Conservation (phyloP, 805 yeast genomes). For the Lachancea waltii region DNA sequence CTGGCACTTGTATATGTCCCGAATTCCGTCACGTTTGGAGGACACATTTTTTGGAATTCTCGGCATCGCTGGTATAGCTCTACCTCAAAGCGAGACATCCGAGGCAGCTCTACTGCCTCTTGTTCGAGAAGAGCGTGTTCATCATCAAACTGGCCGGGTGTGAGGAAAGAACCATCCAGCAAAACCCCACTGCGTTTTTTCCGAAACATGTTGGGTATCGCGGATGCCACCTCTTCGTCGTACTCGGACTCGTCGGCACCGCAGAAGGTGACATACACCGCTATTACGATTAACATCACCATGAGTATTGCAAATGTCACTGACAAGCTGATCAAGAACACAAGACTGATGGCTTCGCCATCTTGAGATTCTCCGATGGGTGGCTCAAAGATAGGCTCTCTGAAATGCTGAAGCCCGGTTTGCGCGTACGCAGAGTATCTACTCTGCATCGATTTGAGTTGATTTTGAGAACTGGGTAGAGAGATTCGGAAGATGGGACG, state of each 20-base stretch:
- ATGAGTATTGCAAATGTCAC: constrained; percentile 32
- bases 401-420: constrained; percentile 1
- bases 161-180: constrained; percentile 26
- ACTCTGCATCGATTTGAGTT: background rate
- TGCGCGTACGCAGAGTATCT: background rate
- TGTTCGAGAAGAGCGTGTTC: constrained; percentile 18
- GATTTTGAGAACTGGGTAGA: background rate
- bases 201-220: constrained; percentile 21
- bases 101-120: constrained; percentile 23
- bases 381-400: constrained; percentile 7
- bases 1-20: constrained; percentile 25
- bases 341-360: constrained; percentile 28
- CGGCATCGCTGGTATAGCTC: constrained; percentile 28
- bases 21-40: constrained; percentile 29
- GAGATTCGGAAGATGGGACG: background rate
- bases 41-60: constrained; percentile 27
- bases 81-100: constrained; percentile 29
- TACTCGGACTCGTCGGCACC: constrained; percentile 29
- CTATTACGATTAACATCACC: constrained; percentile 27
- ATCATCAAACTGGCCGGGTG: constrained; percentile 29
- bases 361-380: constrained; percentile 18
- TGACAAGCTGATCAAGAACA: constrained; percentile 30
- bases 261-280: constrained; percentile 31
- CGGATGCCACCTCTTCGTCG: constrained; percentile 26
- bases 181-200: constrained; percentile 24